Evolutionary conservation across 306 rosid genomes (phyloP), one percentile per base, ranked within the genome.

Genomic region (Vicia sativa): DNA sequence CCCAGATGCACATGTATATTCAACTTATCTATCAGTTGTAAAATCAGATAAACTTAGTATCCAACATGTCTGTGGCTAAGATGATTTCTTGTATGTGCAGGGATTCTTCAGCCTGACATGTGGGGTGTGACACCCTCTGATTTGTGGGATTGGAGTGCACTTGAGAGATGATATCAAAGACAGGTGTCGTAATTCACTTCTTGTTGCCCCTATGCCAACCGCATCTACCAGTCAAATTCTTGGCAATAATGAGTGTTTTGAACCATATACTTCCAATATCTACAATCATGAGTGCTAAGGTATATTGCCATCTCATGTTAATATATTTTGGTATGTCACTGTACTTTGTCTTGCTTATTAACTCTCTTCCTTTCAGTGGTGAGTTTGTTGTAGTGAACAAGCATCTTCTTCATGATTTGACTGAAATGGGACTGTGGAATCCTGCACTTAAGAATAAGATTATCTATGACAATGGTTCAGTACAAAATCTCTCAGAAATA

Each of bases 381-480:
- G 96, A 91, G 74, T 91, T 91, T 80, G 91, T 91, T 76, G 93
- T 91, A 66, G 97, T 89, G 78, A 91, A 88, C 87, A 91, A 91
- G 75, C 97, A 88, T 77, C 83, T 91, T 42, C 91, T 88, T 68
- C 88, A 87, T 25, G 96, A 88, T 77, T 81, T 91, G 67, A 84
- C 87, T n/a, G 97, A 91, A 78, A 88, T 87, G 97, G 95, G 97
- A 23, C 62, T 86, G 63, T 91, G 96, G 96, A 85, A 91, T 78
- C 85, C 93, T 78, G 57, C 86, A 2, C 43, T 91, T 26, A 91
- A 91, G 80, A 91, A 91, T 57, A 70, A 91, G 21, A 83, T 91
- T 58, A 85, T 91, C 48, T 83, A 83, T 16, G 88, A 87, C 64
- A 71, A 74, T 76, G 97, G 95, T 11, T 88, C 96, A 16, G 96